Evolutionary conservation across 2,329 filamentous ascomycete species (phyloP).

Genomic region (Paecilomyces sp.): DNA sequence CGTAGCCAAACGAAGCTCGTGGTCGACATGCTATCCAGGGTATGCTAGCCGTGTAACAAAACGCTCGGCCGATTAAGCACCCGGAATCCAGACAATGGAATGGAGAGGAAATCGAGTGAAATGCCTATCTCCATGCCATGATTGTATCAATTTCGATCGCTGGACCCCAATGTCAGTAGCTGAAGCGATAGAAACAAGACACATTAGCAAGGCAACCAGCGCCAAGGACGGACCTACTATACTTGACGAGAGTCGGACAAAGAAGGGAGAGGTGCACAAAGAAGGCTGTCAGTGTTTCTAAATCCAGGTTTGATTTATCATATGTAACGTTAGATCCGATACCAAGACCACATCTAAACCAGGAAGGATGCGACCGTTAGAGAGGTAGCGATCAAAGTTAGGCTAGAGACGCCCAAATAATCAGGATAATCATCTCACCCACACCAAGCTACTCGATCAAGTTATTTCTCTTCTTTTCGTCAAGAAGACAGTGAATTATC

Average conservation of each 20-base stretch:
- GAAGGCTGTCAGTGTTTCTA: neutral
- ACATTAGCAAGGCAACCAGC: neutral
- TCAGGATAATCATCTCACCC: neutral
- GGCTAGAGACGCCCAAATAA: neutral
- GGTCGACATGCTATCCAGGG: too few species aligned
- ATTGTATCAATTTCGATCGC: neutral
- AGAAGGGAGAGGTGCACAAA: neutral
- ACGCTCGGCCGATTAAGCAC: too few species aligned
- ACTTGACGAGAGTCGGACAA: neutral
- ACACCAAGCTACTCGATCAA: neutral
- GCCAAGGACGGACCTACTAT: neutral
- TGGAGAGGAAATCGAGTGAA: neutral
- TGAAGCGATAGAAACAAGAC: neutral
- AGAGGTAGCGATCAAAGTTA: neutral
- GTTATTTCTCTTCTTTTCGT: neutral
- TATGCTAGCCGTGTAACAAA: too few species aligned
- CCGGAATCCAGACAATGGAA: too few species aligned
- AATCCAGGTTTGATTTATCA: neutral
- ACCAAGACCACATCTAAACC: neutral
- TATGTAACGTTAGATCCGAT: neutral
- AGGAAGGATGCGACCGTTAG: neutral
- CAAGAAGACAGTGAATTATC: neutral
- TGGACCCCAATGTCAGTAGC: neutral
- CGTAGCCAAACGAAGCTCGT: too few species aligned
- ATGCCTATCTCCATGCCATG: neutral